phyloP scores from a whole-genome alignment of 2,329 filamentous ascomycete species.

The Coniella vitis region DNA sequence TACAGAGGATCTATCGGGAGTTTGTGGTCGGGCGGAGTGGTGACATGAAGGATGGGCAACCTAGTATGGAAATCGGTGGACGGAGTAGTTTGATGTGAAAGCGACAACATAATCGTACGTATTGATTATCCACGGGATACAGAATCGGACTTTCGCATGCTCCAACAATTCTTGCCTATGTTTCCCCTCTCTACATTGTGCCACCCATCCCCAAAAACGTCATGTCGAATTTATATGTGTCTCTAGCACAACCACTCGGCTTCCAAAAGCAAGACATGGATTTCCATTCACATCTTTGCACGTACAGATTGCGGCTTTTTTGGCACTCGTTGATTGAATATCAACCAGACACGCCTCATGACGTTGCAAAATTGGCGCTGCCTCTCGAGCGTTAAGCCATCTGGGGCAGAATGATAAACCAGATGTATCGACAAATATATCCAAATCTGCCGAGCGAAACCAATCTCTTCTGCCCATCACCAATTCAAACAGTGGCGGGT shows the following conservation, averaged over 20 bases:
- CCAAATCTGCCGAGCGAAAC: background rate
- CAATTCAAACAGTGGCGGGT: background rate
- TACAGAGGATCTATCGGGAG: conserved; percentile 81
- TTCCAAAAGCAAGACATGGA: background rate
- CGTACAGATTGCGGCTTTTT: background rate
- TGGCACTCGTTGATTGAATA: background rate
- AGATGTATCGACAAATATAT: background rate
- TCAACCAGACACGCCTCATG: background rate
- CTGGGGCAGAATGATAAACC: background rate
- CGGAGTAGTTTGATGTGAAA: conserved; percentile 87
- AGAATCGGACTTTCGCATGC: no score
- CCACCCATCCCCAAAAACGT: no score
- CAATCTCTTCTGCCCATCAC: background rate
- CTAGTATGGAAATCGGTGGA: conserved; percentile 84
- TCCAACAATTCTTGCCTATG: no score
- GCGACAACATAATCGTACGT: background rate
- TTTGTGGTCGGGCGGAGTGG: conserved; percentile 90
- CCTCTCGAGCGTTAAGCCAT: background rate
- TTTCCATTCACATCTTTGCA: background rate
- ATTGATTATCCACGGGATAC: no score
- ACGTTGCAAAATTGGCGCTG: background rate
- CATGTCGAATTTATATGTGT: background rate
- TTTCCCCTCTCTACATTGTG: no score
- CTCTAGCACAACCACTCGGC: conserved; percentile 1
- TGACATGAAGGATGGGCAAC: conserved; percentile 91